Evolutionary conservation across 164 flowering plant genomes (phyloP).

Genomic region (Vitis labrusca): DNA sequence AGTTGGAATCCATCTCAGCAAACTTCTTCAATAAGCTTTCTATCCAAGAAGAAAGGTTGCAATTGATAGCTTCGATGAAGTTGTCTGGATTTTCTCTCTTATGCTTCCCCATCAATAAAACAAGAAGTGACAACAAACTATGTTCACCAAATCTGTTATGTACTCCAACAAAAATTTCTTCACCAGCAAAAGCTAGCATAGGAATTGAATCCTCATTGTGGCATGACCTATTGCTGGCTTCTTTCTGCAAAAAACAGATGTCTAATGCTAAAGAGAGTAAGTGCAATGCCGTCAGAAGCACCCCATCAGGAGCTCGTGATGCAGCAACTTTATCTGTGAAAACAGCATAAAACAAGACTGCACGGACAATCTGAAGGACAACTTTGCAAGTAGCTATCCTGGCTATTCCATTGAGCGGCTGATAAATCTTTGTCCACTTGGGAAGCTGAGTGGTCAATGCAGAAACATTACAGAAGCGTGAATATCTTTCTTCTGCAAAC

Average conservation of each 20-base stretch:
- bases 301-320: constrained; percentile 92
- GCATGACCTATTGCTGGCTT: constrained; percentile 23
- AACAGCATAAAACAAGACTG: constrained; percentile 77
- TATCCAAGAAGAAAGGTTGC: constrained; percentile 56
- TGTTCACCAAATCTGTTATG: constrained; percentile 37
- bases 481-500: constrained; percentile 90
- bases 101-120: constrained; percentile 62
- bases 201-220: constrained; percentile 39
- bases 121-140: constrained; percentile 80
- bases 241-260: constrained; percentile 50
- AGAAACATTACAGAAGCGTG: constrained; percentile 71
- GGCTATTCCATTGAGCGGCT: constrained; percentile 67
- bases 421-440: constrained; percentile 74
- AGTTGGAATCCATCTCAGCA: constrained; percentile 63
- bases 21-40: constrained; percentile 63
- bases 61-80: constrained; percentile 52
- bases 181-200: constrained; percentile 60
- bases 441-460: constrained; percentile 82
- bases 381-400: constrained; percentile 68
- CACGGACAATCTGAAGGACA: constrained; percentile 62
- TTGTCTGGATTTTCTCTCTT: constrained; percentile 39
- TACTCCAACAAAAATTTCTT: constrained; percentile 45
- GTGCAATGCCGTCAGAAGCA: constrained; percentile 79
- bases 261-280: constrained; percentile 80
- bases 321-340: constrained; percentile 40